Conservation (phyloP, 495 filamentous ascomycete genomes). For the Bacidia rubella region DNA sequence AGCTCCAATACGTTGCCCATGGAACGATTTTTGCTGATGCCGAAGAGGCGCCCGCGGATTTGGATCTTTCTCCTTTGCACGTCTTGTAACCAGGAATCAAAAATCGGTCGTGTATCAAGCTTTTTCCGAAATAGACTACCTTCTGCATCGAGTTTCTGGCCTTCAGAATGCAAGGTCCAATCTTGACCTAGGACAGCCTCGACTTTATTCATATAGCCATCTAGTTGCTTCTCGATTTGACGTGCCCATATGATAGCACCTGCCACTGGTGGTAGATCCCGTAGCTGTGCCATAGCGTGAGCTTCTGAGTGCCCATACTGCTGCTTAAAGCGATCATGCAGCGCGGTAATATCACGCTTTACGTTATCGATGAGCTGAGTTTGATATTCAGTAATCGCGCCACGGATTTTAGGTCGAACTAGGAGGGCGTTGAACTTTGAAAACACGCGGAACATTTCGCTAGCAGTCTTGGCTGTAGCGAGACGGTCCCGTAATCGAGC, state of each 20-base stretch:
- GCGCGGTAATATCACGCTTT: slow-evolving; percentile 78
- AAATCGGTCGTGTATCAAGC: slow-evolving; percentile 82
- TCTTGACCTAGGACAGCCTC: slow-evolving; percentile 88
- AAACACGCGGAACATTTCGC: slow-evolving; percentile 99
- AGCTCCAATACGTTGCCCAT: slow-evolving; percentile 78
- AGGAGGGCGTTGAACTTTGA: slow-evolving; percentile 99
- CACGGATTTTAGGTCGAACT: slow-evolving; percentile 91
- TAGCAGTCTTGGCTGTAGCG: slow-evolving; percentile 87
- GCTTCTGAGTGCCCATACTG: slow-evolving; percentile 97
- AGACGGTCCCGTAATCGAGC: slow-evolving; percentile 83
- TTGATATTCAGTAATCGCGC: slow-evolving; percentile 95
- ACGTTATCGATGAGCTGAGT: slow-evolving; percentile 94
- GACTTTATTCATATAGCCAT: slow-evolving; percentile 94
- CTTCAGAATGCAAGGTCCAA: slow-evolving; percentile 88
- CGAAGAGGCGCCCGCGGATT: slow-evolving; percentile 83
- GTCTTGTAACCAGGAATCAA: slow-evolving; percentile 88
- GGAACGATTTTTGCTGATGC: slow-evolving; percentile 71
- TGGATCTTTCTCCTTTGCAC: slow-evolving; percentile 74
- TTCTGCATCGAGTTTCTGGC: slow-evolving; percentile 81
- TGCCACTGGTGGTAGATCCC: slow-evolving; percentile 87
- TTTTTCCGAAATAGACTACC: slow-evolving; percentile 88
- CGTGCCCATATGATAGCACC: slow-evolving; percentile 94
- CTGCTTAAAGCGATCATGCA: slow-evolving; percentile 96
- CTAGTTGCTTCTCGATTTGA: slow-evolving; percentile 89
- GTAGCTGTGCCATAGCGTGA: slow-evolving; percentile 91